A percentile compares a stretch with the other conserved stretches of the same genome.
These are phyloP conservation scores for Tuber borchii DNA, from an alignment of 495 filamentous ascomycete species.

Conservation along the genomic window DNA sequence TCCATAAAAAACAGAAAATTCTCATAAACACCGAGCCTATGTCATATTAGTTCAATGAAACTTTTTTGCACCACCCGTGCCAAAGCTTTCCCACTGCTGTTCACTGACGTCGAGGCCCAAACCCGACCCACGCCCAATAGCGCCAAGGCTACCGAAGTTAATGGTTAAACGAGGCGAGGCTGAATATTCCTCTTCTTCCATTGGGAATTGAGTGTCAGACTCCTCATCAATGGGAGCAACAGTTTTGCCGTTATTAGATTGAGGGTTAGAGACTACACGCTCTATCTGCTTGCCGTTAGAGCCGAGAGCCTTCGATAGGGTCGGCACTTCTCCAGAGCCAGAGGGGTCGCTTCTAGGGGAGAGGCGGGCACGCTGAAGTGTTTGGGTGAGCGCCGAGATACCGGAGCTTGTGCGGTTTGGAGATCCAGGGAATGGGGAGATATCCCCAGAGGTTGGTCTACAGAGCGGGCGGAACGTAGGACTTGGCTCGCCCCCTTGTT, in stretches of 20 bases:
- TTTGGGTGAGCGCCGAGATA: constrained; percentile 45
- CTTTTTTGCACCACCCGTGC: constrained; percentile 1
- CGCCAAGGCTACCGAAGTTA: constrained; percentile 27
- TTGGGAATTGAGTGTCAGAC: constrained; percentile 38
- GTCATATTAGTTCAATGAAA: not conserved
- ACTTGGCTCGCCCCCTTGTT: constrained; percentile 53
- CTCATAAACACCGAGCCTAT: not conserved
- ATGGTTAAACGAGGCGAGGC: constrained; percentile 21
- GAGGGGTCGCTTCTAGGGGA: constrained; percentile 34
- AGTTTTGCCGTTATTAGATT: constrained; percentile 37
- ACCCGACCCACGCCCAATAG: constrained; percentile 27
- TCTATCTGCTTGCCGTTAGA: constrained; percentile 37
- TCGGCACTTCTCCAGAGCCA: constrained; percentile 19
- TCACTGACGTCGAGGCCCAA: constrained; percentile 35
- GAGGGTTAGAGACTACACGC: constrained; percentile 42
- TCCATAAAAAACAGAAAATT: not conserved
- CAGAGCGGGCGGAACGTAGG: constrained; percentile 60
- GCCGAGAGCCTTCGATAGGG: constrained; percentile 24
- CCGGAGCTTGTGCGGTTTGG: constrained; percentile 53
- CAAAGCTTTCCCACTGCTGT: constrained; percentile 32
- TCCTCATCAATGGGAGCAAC: constrained; percentile 43
- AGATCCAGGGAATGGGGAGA: constrained; percentile 58
- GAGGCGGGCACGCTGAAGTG: constrained; percentile 47
- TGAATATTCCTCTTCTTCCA: constrained; percentile 40
- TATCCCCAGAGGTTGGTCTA: constrained; percentile 50